Conservation (phyloP, 106 monocot species). For the Hemerocallis citrina region DNA sequence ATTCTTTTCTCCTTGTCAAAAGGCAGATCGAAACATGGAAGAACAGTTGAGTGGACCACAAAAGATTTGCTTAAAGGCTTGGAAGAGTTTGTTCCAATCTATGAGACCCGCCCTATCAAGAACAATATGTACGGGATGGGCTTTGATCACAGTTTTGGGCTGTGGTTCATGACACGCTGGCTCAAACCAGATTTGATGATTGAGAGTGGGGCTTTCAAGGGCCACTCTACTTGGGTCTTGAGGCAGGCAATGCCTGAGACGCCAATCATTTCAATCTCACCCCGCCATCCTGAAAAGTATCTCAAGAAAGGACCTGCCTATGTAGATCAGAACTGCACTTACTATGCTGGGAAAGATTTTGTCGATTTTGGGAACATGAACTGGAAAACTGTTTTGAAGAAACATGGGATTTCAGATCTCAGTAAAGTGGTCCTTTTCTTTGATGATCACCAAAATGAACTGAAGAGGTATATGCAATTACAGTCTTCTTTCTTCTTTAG, state of each 20-base stretch:
- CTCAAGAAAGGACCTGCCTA: constrained; percentile 89
- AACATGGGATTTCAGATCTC: constrained; percentile 67
- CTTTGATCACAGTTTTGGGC: constrained; percentile 97
- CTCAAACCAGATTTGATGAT: constrained; percentile 88
- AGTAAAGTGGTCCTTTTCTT: constrained; percentile 75
- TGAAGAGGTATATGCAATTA: constrained; percentile 60
- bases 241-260: constrained; percentile 80
- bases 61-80: constrained; percentile 79
- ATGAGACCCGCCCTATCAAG: constrained; percentile 89
- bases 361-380: constrained; percentile 79
- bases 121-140: constrained; percentile 99
- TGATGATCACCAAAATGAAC: constrained; percentile 97
- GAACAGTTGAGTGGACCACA: constrained; percentile 73
- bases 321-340: constrained; percentile 92
- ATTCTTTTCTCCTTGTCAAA: constrained; percentile 44
- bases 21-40: constrained; percentile 98
- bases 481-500: not conserved
- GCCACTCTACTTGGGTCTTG: constrained; percentile 95
- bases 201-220: constrained; percentile 96
- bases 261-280: constrained; percentile 76
- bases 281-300: constrained; percentile 86
- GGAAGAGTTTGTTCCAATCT: constrained; percentile 95
- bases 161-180: constrained; percentile 95
- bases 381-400: constrained; percentile 63
- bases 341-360: constrained; percentile 90